Evolutionary conservation across 768 basidiomycete species (phyloP).

Genomic region (Mycena latifolia): DNA sequence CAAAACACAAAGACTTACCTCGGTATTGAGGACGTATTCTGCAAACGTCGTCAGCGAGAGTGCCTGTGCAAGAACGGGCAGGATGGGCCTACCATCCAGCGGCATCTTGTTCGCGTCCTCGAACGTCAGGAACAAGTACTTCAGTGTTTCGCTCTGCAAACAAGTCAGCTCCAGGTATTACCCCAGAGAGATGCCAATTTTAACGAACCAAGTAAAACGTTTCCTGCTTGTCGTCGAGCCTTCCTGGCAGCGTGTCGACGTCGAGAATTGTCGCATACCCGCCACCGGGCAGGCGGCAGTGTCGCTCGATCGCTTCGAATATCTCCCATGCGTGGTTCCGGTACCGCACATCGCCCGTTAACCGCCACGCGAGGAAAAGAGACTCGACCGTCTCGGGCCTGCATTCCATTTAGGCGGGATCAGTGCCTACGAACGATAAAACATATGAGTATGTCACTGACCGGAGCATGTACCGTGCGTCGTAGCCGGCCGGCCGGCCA

Average conservation of each 20-base stretch:
- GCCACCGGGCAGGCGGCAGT: conserved; percentile 81
- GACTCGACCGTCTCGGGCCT: conserved; percentile 86
- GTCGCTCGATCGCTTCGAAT: conserved; percentile 78
- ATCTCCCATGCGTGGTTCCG: conserved; percentile 80
- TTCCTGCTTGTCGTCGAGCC: conserved; percentile 91
- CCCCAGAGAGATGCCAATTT: not conserved
- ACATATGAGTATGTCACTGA: conserved; percentile 17
- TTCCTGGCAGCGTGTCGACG: conserved; percentile 81
- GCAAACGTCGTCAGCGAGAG: not conserved
- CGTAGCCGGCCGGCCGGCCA: conserved; percentile 38
- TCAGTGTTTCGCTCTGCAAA: conserved; percentile 85
- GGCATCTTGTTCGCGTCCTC: conserved; percentile 79
- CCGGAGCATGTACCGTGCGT: conserved; percentile 42
- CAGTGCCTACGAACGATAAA: too few relatives aligned
- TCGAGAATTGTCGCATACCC: conserved; percentile 89
- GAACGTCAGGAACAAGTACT: conserved; percentile 92
- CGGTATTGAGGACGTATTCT: not conserved
- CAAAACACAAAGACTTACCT: not conserved
- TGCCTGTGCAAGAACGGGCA: not conserved
- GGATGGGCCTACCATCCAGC: conserved; percentile 68
- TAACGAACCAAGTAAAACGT: conserved; percentile 87
- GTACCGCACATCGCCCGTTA: conserved; percentile 75
- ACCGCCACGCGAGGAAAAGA: conserved; percentile 79
- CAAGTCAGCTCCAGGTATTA: not conserved
- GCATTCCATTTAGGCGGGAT: conserved; percentile 20